Evolutionary conservation across 805 yeast genomes (phyloP).

Genomic region (Schizosaccharomyces osmophilus): DNA sequence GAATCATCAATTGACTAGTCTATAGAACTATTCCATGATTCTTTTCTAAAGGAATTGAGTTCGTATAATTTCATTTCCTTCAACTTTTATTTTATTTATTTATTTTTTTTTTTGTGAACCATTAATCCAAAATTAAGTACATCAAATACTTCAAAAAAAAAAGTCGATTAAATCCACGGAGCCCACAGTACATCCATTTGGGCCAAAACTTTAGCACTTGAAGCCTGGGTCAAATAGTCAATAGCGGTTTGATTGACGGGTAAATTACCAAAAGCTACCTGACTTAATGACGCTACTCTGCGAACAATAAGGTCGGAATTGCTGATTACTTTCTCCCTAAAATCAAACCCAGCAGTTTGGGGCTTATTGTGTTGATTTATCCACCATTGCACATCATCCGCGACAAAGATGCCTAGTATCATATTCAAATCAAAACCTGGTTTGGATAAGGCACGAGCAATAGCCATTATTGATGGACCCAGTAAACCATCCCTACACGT

Average conservation of each 20-base stretch:
- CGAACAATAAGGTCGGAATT: constrained; percentile 70
- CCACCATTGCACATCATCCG: constrained; percentile 81
- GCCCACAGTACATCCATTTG: constrained; percentile 81
- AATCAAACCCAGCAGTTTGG: constrained; percentile 55
- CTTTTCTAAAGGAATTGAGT: no score
- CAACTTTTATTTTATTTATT: no score
- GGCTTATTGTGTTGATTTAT: constrained; percentile 62
- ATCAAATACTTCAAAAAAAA: no score
- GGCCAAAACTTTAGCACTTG: constrained; percentile 79
- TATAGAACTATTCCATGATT: no score
- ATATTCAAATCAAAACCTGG: constrained; percentile 85
- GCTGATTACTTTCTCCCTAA: constrained; percentile 64
- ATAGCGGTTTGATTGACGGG: constrained; percentile 73
- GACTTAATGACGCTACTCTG: constrained; percentile 56
- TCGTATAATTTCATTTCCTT: no score
- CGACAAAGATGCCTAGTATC: constrained; percentile 73
- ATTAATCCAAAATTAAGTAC: not conserved
- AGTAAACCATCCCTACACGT: constrained; percentile 81
- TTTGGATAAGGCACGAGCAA: constrained; percentile 70
- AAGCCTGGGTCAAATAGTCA: constrained; percentile 82
- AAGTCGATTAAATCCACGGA: constrained; percentile 49
- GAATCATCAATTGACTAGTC: no score
- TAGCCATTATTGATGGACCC: constrained; percentile 58
- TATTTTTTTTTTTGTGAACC: no score
- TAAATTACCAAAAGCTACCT: constrained; percentile 29